Evolutionary conservation across 108 stramenopile species (phyloP).

Genomic region (Parietichytrium sp.): DNA sequence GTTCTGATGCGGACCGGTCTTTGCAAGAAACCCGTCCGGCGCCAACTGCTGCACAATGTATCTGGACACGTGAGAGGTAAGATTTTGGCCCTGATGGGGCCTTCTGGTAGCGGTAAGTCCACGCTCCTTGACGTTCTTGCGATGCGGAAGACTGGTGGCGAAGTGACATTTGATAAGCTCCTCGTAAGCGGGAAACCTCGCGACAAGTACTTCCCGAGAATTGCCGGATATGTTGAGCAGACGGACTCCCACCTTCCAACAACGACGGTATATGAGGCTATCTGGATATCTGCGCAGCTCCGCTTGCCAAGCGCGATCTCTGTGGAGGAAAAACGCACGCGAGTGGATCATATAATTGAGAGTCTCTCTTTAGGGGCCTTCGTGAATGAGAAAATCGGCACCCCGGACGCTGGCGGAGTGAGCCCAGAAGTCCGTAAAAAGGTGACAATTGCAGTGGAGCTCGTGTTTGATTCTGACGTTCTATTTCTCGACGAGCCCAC

Average conservation of each 20-base stretch:
- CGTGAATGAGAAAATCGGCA: constrained; percentile 66
- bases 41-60: constrained; percentile 54
- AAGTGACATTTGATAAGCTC: constrained; percentile 69
- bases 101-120: constrained; percentile 59
- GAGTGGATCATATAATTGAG: constrained; percentile 73
- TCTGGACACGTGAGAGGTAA: constrained; percentile 50
- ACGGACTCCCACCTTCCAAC: constrained; percentile 77
- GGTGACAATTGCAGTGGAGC: constrained; percentile 71
- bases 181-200: constrained; percentile 42
- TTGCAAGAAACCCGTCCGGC: no score
- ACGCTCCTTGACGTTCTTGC: constrained; percentile 73
- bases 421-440: constrained; percentile 67
- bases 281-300: constrained; percentile 76
- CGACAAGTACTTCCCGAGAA: background rate
- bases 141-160: constrained; percentile 74
- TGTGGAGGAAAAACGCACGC: constrained; percentile 52
- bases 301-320: constrained; percentile 64
- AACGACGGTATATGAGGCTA: constrained; percentile 77
- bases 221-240: constrained; percentile 82
- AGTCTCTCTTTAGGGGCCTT: constrained; percentile 73
- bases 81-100: constrained; percentile 63
- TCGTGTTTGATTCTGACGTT: constrained; percentile 71
- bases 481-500: constrained; percentile 71
- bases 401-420: constrained; percentile 63
- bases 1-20: no score